Percentiles rank a stretch among this genome's conserved stretches.
Evolutionary conservation across 495 filamentous ascomycete genomes (phyloP).

Genomic region (Aspergillus ostianus): DNA sequence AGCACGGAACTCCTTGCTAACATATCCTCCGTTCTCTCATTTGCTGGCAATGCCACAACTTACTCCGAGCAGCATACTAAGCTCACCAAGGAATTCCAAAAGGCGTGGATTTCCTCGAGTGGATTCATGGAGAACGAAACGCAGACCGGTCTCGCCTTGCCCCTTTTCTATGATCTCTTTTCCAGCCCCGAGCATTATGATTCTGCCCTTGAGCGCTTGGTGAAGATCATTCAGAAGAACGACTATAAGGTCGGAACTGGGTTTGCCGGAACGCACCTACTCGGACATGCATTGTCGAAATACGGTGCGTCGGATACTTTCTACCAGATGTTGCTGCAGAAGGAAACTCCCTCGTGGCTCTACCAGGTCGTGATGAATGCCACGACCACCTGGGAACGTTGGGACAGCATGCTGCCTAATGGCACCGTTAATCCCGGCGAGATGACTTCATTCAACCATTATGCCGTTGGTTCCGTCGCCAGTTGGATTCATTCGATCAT

Average conservation of each 20-base stretch:
- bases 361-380: slow-evolving; percentile 51
- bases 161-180: slow-evolving; percentile 45
- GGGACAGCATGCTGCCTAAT: slow-evolving; percentile 52
- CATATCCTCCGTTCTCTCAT: slow-evolving; percentile 4
- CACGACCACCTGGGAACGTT: slow-evolving; percentile 57
- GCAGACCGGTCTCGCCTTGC: slow-evolving; percentile 46
- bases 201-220: background rate
- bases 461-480: slow-evolving; percentile 43
- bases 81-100: slow-evolving; percentile 36
- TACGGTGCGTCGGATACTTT: slow-evolving; percentile 26
- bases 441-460: slow-evolving; percentile 59
- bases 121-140: slow-evolving; percentile 45
- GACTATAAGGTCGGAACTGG: slow-evolving; percentile 45
- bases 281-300: slow-evolving; percentile 43
- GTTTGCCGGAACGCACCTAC: slow-evolving; percentile 53
- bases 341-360: slow-evolving; percentile 46
- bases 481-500: slow-evolving; percentile 32
- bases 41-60: background rate
- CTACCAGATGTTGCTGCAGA: slow-evolving; percentile 41
- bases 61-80: slow-evolving; percentile 20
- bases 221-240: slow-evolving; percentile 3
- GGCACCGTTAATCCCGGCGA: slow-evolving; percentile 49
- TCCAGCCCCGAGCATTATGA: background rate
- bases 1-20: slow-evolving; percentile 34
- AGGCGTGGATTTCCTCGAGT: slow-evolving; percentile 38